Base-by-base conservation (phyloP, 1,139 yeast species). In the Taiozyma sp. region DNA sequence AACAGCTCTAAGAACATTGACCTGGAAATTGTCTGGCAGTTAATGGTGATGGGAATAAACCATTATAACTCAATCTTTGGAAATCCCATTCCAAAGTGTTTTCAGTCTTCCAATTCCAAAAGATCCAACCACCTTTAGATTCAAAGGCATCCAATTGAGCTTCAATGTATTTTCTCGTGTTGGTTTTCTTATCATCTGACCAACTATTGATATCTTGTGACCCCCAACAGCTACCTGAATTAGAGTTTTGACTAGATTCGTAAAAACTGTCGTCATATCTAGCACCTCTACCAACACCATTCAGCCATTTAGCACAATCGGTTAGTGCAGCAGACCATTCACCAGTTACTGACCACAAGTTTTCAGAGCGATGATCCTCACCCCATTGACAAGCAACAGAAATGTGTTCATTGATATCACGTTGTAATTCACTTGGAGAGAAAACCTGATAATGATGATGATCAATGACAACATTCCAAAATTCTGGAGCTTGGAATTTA, bases 381-480 rank as follows among this genome's bases (percentile, higher is more conserved):
- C 93, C 96, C 76, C 80, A 80, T 24, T 65, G 59, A 68, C 96
- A 87, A 9, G 89, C 92, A 48, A 72, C 70, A 12, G 68, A 57
- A 48, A 92, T 64, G 62, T 88, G 96, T 32, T 82, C 79, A 54
- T 81, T 85, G 54, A 86, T 75, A 49, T 70, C 53, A 60, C 81
- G 62, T 45, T 72, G 60, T 53, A 91, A 74, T 69, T 87, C 87
- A 24, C 75, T 81, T 27, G 76, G 70, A 40, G 84, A 75, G 67
- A 93, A 93, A 13, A 89, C 95, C 72, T 90, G 96, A 74, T 93
- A 93, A 66, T 87, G 87, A 67, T 92, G 97, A 71, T 91, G 97
- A 68, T 92, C 97, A 48, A 91, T 69, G 32, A 88, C 83, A 48
- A 87, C 86, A 62, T 84, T 82, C 80, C 83, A 81, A 68, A 72